Conservation (phyloP, 2,329 filamentous ascomycete genomes). For the Immersiporthe knoxdaviesiana region DNA sequence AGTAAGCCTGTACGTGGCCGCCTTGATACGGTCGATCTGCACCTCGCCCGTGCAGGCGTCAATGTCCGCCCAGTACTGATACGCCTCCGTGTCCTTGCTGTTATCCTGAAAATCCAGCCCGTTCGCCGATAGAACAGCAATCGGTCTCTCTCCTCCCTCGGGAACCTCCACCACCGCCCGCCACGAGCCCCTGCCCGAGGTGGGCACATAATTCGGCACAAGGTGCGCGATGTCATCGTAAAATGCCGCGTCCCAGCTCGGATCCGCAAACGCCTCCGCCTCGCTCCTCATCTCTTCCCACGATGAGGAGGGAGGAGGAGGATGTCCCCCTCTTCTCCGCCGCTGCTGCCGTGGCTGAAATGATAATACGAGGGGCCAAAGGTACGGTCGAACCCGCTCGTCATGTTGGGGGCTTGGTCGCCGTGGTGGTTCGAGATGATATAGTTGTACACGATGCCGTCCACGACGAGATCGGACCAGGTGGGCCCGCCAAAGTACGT, state of each 20-base stretch:
- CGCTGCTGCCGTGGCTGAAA: constrained; percentile 65
- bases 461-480: constrained; percentile 65
- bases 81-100: constrained; percentile 54
- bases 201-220: constrained; percentile 62
- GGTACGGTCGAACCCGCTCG: constrained; percentile 65
- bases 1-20: constrained; percentile 64
- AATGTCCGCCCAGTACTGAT: constrained; percentile 66
- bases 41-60: constrained; percentile 48
- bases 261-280: constrained; percentile 54
- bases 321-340: constrained; percentile 47
- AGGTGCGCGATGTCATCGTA: constrained; percentile 65
- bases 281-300: constrained; percentile 56
- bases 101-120: constrained; percentile 63
- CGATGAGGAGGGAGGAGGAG: too few species aligned
- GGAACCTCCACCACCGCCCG: constrained; percentile 57
- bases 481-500: constrained; percentile 65
- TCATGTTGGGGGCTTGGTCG: constrained; percentile 65
- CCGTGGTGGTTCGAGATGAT: constrained; percentile 64
- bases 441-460: constrained; percentile 70
- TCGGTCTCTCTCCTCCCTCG: constrained; percentile 50
- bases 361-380: constrained; percentile 67
- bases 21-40: constrained; percentile 56
- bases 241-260: constrained; percentile 61
- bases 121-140: constrained; percentile 59
- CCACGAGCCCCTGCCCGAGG: constrained; percentile 53